Evolutionary conservation across 176 grass and related monocot species (phyloP), one percentile per base, ranked within the genome.

Genomic region (Oryza australiensis): DNA sequence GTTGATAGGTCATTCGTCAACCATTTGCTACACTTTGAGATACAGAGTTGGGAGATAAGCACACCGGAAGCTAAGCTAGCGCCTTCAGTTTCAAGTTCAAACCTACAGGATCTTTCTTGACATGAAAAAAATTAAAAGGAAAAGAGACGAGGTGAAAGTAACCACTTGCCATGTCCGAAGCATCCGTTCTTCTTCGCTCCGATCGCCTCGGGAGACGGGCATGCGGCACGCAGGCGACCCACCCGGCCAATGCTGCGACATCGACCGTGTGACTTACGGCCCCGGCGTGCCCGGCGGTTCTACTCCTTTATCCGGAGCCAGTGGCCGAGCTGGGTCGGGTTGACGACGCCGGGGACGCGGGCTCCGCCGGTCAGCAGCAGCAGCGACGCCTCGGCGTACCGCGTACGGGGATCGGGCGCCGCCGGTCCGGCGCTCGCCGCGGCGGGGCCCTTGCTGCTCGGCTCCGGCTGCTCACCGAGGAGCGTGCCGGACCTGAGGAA

Each of bases 271-370:
- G 46, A 7, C 5, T 22, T 2, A 1, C 2, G 13, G 18, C 23
- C 75, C 1, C 57, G 57, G 9, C 55, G n/a, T 16, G 70, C 8
- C 20, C 6, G 20, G 13, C 28, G 57, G 51, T 73, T 70, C 26
- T 80, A 60, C 74, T 90, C 74, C 93, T 91, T 89, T 20, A 87
- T 93, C 59, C 84, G 88, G 68, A 98, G 84, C 95, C 95, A 98
- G 18, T 57, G 33, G 15, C 86, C 90, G 30, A 98, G 90, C 90
- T 98, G 88, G 32, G 90, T 68, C 33, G 95, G 95, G 81, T 98
- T 98, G 70, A 94, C 30, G 68, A 94, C 57, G 65, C 92, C 90
- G 18, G 92, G 83, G 66, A 93, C 42, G 51, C 87, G 88, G 64
- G 81, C 73, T 20, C 86, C 88, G 20, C 91, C 92, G 10, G 81